These are phyloP conservation scores for Chrysophaeum taylorii DNA, from an alignment of 352 stramenopile genomes.

Conservation along the genomic window DNA sequence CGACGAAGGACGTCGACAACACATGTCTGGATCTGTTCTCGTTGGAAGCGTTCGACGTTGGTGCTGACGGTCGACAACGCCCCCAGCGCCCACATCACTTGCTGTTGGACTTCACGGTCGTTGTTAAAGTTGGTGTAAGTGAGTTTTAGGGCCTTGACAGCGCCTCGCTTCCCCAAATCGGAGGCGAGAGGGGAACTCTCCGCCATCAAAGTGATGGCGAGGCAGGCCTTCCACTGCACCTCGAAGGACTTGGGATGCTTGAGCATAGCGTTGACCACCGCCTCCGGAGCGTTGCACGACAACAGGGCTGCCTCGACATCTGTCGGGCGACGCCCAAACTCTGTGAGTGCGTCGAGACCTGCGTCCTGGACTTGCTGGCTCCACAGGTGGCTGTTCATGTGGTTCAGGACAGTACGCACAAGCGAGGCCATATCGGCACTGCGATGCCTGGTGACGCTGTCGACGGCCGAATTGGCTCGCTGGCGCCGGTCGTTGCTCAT, in stretches of 20 bases:
- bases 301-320: neutral
- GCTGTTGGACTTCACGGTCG: constrained; percentile 2
- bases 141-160: neutral
- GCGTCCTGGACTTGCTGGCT: neutral
- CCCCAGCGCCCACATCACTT: neutral
- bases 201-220: neutral
- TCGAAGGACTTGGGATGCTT: neutral
- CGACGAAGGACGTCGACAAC: neutral
- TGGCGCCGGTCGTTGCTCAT: neutral
- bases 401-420: neutral
- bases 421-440: neutral
- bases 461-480: no score
- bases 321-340: neutral
- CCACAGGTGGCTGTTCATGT: neutral
- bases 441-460: no score
- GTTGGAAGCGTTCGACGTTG: neutral
- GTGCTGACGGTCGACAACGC: neutral
- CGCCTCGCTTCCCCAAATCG: neutral
- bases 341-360: neutral
- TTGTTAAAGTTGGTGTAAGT: neutral
- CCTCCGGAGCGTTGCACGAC: neutral
- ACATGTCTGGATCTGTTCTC: neutral
- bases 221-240: constrained; percentile 6
- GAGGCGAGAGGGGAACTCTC: neutral
- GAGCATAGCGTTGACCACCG: neutral